Conservation (phyloP, 768 basidiomycete species). For the Boletus rex-veris region DNA sequence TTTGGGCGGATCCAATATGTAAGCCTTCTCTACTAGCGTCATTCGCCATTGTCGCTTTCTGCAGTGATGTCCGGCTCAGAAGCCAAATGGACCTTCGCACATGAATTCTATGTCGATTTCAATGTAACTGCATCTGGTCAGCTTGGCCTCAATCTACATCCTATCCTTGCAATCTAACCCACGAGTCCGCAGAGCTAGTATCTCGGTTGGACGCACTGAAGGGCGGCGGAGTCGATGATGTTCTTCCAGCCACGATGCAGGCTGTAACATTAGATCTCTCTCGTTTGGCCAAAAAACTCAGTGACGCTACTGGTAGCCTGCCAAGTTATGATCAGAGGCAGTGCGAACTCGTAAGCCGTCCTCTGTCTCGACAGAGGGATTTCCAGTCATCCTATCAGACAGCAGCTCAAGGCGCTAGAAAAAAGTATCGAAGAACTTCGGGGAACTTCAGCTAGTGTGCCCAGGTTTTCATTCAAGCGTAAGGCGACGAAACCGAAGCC, state of each 20-base stretch:
- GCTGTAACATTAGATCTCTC: conserved; percentile 49
- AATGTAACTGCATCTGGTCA: conserved; percentile 25
- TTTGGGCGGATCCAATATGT: too few relatives aligned
- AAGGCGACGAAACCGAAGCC: conserved; percentile 29
- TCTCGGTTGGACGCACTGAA: conserved; percentile 44
- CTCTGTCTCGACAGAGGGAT: neutral
- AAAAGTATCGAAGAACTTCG: conserved; percentile 50
- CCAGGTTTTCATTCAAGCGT: conserved; percentile 70
- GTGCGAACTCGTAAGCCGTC: conserved; percentile 55
- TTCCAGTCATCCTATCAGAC: conserved; percentile 10
- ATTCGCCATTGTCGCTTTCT: too few relatives aligned
- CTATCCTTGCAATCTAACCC: conserved; percentile 13
- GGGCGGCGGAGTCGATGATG: conserved; percentile 9
- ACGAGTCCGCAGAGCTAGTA: conserved; percentile 42
- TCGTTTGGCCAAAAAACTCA: conserved; percentile 57
- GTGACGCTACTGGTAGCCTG: conserved; percentile 60
- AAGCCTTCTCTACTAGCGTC: too few relatives aligned
- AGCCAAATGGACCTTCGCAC: conserved; percentile 29
- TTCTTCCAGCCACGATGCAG: conserved; percentile 38
- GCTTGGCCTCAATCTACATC: neutral
- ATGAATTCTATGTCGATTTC: conserved; percentile 27
- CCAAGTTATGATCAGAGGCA: conserved; percentile 74
- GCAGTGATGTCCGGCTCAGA: conserved; percentile 19
- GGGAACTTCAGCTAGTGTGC: conserved; percentile 41
- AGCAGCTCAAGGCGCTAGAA: conserved; percentile 72